Base-by-base conservation (phyloP, 192 early-diverging fungal species). In the Spizellomyces punctatus region DNA sequence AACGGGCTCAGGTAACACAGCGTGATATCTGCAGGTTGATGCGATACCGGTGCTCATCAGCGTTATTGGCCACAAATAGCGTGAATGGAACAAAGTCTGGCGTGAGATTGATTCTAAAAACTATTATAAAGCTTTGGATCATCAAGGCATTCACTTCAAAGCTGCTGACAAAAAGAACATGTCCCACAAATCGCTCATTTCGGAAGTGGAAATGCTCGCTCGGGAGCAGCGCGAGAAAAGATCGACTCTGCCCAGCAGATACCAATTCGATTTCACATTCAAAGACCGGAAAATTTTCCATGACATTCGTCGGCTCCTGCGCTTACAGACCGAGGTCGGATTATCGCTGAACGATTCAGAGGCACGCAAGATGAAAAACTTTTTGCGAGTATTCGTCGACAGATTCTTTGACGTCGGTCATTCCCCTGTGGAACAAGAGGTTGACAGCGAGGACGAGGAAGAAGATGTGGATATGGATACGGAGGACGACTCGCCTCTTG, bases 21-120 rank as follows among this genome's bases (percentile, higher is more conserved):
- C 27, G 81, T 91, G 81, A 66, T 1, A 17, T 44, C 21, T 10
- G 2, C 46, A 36, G 27, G 27, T 36, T 36, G 27, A 36, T 36
- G 3, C 27, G 27, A 36, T 36, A 36, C 27, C 43, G 8, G 5
- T 17, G n/a, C 66, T 44, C 48, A 4, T 27, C 14, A 27, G 2
- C 10, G 9, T 62, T 52, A 5, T 71, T 71, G 83, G 96, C 27
- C 27, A 36, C 27, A 36, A 36, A 36, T 3, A 36, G 85, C 91
- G 95, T 61, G 94, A 97, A 66, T 95, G 90, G 89, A 93, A 94
- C 82, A 95, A 96, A 78, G 89, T 97, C 27, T 99, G 98, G 98
- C 90, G 95, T 21, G 96, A 98, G 69, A 82, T 90, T 45, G 96
- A 99, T 54, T 71, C 85, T 58, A 95, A 95, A 72, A 98, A 97